Evolutionary conservation across 768 basidiomycete species (phyloP).

Genomic region (Lentinula aciculospora): DNA sequence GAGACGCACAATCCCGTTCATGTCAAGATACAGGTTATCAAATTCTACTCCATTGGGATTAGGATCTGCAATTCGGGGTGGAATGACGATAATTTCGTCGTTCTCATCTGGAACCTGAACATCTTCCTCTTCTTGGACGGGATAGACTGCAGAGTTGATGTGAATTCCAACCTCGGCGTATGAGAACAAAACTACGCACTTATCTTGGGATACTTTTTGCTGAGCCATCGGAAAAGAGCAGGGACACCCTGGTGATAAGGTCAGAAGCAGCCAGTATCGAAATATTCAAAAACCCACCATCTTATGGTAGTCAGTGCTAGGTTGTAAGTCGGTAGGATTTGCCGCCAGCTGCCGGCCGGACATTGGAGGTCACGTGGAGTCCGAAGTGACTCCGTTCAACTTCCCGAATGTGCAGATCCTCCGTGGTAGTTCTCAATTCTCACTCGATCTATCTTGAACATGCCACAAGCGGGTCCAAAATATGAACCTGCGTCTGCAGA

Average conservation of each 20-base stretch:
- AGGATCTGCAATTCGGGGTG: slow-evolving; percentile 68
- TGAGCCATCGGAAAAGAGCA: slow-evolving; percentile 96
- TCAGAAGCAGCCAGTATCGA: background rate
- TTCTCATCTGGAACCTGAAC: slow-evolving; percentile 59
- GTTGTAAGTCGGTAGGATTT: background rate
- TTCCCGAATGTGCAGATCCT: background rate
- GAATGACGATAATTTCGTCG: slow-evolving; percentile 64
- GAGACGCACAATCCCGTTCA: slow-evolving; percentile 93
- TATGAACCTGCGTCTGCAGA: slow-evolving; percentile 8
- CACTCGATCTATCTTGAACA: background rate
- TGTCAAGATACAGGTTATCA: slow-evolving; percentile 95
- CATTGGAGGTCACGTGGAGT: background rate
- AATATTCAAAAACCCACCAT: background rate
- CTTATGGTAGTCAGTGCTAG: background rate
- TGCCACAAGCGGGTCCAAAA: slow-evolving; percentile 1
- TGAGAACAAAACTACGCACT: slow-evolving; percentile 40
- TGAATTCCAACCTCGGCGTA: background rate
- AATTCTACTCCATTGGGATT: slow-evolving; percentile 98
- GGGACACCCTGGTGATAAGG: slow-evolving; percentile 75
- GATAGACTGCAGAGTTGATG: slow-evolving; percentile 42
- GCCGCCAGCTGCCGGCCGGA: background rate
- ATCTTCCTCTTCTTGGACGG: slow-evolving; percentile 85
- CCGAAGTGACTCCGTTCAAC: background rate
- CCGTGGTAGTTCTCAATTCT: background rate
- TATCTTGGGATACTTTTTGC: slow-evolving; percentile 98